Evolutionary conservation across 805 yeast species (phyloP), one percentile per base, ranked within the genome.

Genomic region (Wickerhamiella sergipiensis): DNA sequence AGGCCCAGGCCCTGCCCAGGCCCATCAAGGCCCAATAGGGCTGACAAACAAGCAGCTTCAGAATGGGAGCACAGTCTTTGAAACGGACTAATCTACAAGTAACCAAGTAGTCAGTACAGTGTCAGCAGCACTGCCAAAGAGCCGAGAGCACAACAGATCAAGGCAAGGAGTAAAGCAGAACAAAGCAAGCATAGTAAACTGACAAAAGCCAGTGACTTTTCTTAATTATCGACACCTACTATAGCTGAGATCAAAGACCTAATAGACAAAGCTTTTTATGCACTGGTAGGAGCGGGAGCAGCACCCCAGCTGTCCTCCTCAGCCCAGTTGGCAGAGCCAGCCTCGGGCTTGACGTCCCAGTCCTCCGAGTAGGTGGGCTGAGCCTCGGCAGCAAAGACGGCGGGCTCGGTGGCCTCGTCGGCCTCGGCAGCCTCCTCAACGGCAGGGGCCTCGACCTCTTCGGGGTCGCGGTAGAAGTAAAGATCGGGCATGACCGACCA

Each of bases 401-500:
- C 83, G 65, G 76, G 80, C 59, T 74, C 75, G 64, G 80, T 87
- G 66, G 73, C 82, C 66, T 73, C 79, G 59, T 76, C 76, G 67
- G 74, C 79, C 69, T 75, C 83, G 61, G 75, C 80, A 65, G 75
- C 82, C 59, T 71, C 73, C 66, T 76, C 80, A 61, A 74, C 77
- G 64, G 76, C 80, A 66, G 80, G 79, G 68, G 73, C 74, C 78
- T 87, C 95, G 75, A 85, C 84, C 78, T 92, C 99, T 80, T 90
- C 97, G 71, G 99, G 98, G 80, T 92, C 96, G 83, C 99, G 92
- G 97, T 92, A 92, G 89, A 92, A 92, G 89, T 89, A 92, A 75
- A 92, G 83, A 80, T 92, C 99, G 75, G 97, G 97, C 98, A 92
- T 92, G 72, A 92, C 92, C 65, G 94, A 78, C 99, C 99, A 92